Evolutionary conservation across 768 basidiomycete species (phyloP).

Genomic region (Phylloporus sp.): DNA sequence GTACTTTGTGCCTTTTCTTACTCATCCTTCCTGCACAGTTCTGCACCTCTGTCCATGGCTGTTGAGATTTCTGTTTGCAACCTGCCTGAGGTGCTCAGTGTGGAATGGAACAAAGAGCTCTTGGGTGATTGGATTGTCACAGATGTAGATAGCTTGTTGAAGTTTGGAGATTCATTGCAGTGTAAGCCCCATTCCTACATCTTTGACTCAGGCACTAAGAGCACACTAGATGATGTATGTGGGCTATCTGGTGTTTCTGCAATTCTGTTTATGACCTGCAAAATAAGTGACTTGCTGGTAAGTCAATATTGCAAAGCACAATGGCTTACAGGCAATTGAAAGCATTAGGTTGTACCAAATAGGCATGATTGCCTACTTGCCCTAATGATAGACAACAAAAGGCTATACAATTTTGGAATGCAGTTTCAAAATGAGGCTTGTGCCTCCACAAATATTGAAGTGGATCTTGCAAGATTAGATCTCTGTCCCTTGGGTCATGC

Average conservation of each 20-base stretch:
- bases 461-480: background rate
- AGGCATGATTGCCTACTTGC: background rate
- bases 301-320: background rate
- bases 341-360: background rate
- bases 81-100: background rate
- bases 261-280: background rate
- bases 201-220: background rate
- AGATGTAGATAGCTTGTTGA: background rate
- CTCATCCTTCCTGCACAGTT: background rate
- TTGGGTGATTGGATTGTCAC: background rate
- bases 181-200: background rate
- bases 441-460: background rate
- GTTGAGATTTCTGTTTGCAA: background rate
- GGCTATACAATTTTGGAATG: background rate
- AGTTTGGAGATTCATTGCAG: background rate
- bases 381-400: background rate
- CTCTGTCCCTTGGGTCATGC: background rate
- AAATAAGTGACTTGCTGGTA: background rate
- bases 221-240: background rate
- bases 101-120: background rate
- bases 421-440: background rate
- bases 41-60: background rate
- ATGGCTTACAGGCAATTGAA: background rate
- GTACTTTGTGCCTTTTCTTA: background rate
- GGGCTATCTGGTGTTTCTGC: background rate